phyloP scores from a whole-genome alignment of 2,329 filamentous ascomycete genomes.

The Claviceps humidiphila region DNA sequence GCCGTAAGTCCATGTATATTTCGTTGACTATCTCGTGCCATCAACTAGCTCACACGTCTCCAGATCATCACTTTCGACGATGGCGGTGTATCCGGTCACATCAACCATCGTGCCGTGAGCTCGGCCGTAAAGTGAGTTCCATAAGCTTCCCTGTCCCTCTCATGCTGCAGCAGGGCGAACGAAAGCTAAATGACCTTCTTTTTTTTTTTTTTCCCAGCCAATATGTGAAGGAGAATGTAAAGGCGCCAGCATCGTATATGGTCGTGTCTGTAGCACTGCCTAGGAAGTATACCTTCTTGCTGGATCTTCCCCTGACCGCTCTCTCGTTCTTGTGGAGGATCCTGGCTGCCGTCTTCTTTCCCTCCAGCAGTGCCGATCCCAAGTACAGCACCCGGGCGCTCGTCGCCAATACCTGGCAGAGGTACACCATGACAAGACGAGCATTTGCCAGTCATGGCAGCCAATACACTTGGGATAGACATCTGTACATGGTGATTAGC shows the following conservation, averaged over 20 bases:
- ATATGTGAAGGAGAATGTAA: conserved; percentile 15
- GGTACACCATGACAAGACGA: conserved; percentile 20
- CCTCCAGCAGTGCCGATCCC: conserved; percentile 6
- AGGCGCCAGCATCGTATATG: conserved; percentile 21
- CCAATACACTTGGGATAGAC: conserved; percentile 28
- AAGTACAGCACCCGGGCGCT: conserved; percentile 16
- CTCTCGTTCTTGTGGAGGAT: conserved; percentile 19
- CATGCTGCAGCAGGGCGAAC: background rate
- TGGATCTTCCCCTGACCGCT: conserved; percentile 23
- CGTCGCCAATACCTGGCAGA: conserved; percentile 22
- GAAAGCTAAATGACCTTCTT: background rate
- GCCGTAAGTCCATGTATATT: conserved; percentile 13
- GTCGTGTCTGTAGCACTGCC: conserved; percentile 21
- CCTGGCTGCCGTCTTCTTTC: conserved; percentile 9
- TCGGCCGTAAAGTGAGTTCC: conserved; percentile 21
- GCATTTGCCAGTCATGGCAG: conserved; percentile 24
- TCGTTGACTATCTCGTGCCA: background rate
- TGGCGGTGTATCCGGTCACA: conserved; percentile 25
- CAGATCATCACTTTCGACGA: conserved; percentile 27
- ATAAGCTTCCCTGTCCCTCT: background rate
- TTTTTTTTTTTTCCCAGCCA: conserved; percentile 8
- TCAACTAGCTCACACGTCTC: conserved; percentile 1
- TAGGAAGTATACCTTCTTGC: conserved; percentile 25
- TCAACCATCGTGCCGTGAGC: conserved; percentile 27
- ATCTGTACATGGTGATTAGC: conserved; percentile 25